Base-by-base conservation (phyloP, 345 rosid genomes). In the Psidium friedrichsthalianum region DNA sequence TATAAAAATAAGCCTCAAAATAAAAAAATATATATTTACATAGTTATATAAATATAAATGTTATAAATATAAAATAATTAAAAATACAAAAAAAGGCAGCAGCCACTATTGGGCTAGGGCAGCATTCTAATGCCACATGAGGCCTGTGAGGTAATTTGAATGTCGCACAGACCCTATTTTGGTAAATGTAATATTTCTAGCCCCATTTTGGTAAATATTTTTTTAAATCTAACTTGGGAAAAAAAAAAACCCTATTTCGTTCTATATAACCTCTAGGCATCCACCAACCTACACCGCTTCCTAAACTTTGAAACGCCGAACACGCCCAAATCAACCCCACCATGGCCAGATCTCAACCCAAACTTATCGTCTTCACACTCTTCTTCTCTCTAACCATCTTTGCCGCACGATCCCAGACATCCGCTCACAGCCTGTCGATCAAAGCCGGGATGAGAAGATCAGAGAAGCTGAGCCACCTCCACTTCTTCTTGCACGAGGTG, bases 381-480 rank as follows among this genome's bases (percentile, higher is more conserved):
- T 3, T 84, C 85, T 51, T 84, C 85, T 18, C 36, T 12, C 74
- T 59, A 6, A 6, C 74, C 74, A 59, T 59, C 40, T 59, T 27
- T 18, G 20, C 36, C 1, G 36, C 40, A 13, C 74, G 36, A 52
- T 51, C 57, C 24, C 20, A 42, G 56, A 10, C 54, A 51, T 54
- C 82, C 44, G 8, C 69, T 27, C 54, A 4, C 16, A 32, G 36
- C 64, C 42, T 21, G 55, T 22, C 16, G 55, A 24, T 36, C n/a
- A 20, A 36, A 25, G 40, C 83, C 56, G 6, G 10, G 82, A 51
- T 6, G 5, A 36, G 2, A 64, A 85, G 47, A 25, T 29, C 51
- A 11, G 78, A 86, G 83, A 83, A 83, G 85, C 56, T 83, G 51
- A 86, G 69, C 51, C 88, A 74, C 83, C 55, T 83, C 83, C 88